Evolutionary conservation across 768 basidiomycete genomes (phyloP), one percentile per base, ranked within the genome.

Genomic region (Russula foetens): DNA sequence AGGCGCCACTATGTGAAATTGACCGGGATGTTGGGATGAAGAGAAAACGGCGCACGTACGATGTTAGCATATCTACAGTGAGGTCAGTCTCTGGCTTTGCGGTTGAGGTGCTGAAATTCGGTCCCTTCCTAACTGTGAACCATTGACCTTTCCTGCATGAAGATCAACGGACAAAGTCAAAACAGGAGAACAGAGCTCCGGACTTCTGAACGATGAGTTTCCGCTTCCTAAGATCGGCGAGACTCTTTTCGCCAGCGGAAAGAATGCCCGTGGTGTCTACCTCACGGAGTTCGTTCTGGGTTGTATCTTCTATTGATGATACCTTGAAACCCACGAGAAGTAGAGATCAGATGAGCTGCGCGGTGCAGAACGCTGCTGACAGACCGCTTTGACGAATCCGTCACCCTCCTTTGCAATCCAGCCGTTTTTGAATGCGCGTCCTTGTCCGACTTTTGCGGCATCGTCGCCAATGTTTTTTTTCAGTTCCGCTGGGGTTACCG

Each of bases 11-110:
- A 67, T 6, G 4, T 21, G 17, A 24, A 29, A 62, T 47, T 56
- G 61, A 58, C 38, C 14, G 29, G 35, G 46, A 8, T 4, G 1
- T 44, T 38, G 38, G 8, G 4, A 46, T 39, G 2, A 60, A 31
- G 23, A 35, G 41, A 33, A 24, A 7, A 28, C n/a, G 28, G 17
- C 1, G 28, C 31, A 77, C 90, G 46, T 68, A 98, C 96, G 90
- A 91, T 55, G 84, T 79, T 24, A 99, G 76, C 90, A 98, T 96
- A 59, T 99, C 97, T 7, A 83, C 90, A 0, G 97, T 98, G 57
- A 99, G 76, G 76, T 98, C 97, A 14, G 97, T 98, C 74, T 98
- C 95, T 7, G 86, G 90, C 75, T 97, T 98, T 46, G 87, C 84
- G 5, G 88, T 88, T 19, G 91, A 92, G 2, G 91, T 94, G 71